phyloP scores from a whole-genome alignment of 2,329 filamentous ascomycete genomes.

The Harringtonia aguacate region DNA sequence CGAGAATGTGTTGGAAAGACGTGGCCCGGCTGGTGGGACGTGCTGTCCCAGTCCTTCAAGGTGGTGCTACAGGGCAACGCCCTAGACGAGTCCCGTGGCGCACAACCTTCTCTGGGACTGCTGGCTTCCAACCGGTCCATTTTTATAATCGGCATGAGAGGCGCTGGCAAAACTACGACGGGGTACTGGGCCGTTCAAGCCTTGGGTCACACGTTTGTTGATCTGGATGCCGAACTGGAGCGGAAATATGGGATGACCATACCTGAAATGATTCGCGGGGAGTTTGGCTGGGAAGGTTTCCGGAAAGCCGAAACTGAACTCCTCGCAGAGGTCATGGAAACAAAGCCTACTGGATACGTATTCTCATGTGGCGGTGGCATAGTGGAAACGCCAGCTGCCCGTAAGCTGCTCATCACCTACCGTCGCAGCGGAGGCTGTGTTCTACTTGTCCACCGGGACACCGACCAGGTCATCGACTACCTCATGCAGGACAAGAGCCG shows the following conservation, averaged over 20 bases:
- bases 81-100: slow-evolving; percentile 14
- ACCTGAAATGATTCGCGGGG: slow-evolving; percentile 67
- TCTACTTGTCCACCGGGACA: slow-evolving; percentile 77
- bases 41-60: slow-evolving; percentile 66
- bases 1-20: slow-evolving; percentile 94
- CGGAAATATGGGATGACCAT: slow-evolving; percentile 62
- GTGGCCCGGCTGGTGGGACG: slow-evolving; percentile 99
- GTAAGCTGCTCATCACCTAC: slow-evolving; percentile 64
- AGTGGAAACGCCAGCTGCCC: slow-evolving; percentile 74
- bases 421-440: slow-evolving; percentile 70
- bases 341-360: slow-evolving; percentile 64
- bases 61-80: slow-evolving; percentile 70
- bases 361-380: slow-evolving; percentile 93
- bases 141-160: slow-evolving; percentile 94
- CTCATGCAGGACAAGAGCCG: slow-evolving; percentile 80
- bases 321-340: slow-evolving; percentile 61
- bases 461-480: slow-evolving; percentile 80
- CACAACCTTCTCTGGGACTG: slow-evolving; percentile 5
- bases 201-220: slow-evolving; percentile 67
- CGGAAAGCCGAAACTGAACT: slow-evolving; percentile 67
- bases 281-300: slow-evolving; percentile 79
- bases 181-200: slow-evolving; percentile 74
- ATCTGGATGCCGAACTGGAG: slow-evolving; percentile 84
- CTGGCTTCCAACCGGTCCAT: slow-evolving; percentile 49
- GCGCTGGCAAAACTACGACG: slow-evolving; percentile 90